Evolutionary conservation across 805 yeast species (phyloP).

Genomic region (Naumovozyma castellii): DNA sequence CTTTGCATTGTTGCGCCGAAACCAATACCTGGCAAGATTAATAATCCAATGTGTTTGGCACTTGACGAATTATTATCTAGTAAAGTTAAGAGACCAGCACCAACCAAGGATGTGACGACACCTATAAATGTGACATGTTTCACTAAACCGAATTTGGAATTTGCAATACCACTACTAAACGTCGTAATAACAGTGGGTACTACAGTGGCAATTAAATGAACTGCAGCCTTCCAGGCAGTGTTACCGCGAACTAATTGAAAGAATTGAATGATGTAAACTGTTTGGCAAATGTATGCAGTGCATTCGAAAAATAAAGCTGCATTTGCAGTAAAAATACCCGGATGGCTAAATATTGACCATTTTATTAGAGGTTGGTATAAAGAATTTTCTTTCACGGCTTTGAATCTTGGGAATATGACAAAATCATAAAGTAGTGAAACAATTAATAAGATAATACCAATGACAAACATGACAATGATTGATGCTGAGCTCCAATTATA

Average conservation of each 20-base stretch:
- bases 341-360: constrained; percentile 9
- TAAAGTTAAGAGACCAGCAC: constrained; percentile 29
- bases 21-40: constrained; percentile 32
- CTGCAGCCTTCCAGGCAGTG: constrained; percentile 20
- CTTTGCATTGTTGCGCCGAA: constrained; percentile 31
- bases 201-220: constrained; percentile 15
- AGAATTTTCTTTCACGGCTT: constrained; percentile 5
- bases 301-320: constrained; percentile 13
- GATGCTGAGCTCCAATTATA: constrained; percentile 45
- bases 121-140: constrained; percentile 31
- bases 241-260: constrained; percentile 20
- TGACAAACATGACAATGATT: constrained; percentile 33
- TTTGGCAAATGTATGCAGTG: constrained; percentile 16
- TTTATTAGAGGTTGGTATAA: constrained; percentile 14
- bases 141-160: constrained; percentile 28
- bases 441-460: constrained; percentile 36
- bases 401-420: constrained; percentile 10
- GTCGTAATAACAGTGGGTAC: constrained; percentile 18
- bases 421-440: constrained; percentile 41
- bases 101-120: constrained; percentile 25
- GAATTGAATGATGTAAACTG: constrained; percentile 19
- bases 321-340: constrained; percentile 12
- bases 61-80: constrained; percentile 25
- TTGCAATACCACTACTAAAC: constrained; percentile 24
- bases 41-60: constrained; percentile 28